These are phyloP conservation scores for Tetrapisispora phaffii DNA, from an alignment of 805 yeast genomes.

Conservation along the genomic window DNA sequence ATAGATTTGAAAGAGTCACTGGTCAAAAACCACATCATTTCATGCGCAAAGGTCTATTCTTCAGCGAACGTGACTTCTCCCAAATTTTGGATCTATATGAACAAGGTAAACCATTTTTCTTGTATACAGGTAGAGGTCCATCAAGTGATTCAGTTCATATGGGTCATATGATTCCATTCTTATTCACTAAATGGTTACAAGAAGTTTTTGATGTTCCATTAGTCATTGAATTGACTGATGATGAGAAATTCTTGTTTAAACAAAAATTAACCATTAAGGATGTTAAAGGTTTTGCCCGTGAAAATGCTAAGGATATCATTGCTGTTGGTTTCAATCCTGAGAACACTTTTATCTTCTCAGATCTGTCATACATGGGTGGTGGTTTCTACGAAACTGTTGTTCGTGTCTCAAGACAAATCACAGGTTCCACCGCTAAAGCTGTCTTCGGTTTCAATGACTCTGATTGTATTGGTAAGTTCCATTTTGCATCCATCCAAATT, in stretches of 20 bases:
- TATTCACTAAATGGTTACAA: slow-evolving; percentile 95
- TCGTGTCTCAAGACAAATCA: slow-evolving; percentile 84
- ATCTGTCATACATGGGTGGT: slow-evolving; percentile 85
- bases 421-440: slow-evolving; percentile 93
- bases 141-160: slow-evolving; percentile 88
- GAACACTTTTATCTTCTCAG: slow-evolving; percentile 92
- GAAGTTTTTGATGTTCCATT: slow-evolving; percentile 95
- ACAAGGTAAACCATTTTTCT: slow-evolving; percentile 87
- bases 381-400: slow-evolving; percentile 91
- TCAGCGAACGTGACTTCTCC: slow-evolving; percentile 76
- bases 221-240: slow-evolving; percentile 90
- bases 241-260: slow-evolving; percentile 92
- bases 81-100: slow-evolving; percentile 81
- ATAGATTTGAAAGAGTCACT: slow-evolving; percentile 68
- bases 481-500: slow-evolving; percentile 93
- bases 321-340: slow-evolving; percentile 91
- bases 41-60: slow-evolving; percentile 82
- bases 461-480: slow-evolving; percentile 88
- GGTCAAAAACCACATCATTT: slow-evolving; percentile 89
- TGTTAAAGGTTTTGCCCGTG: slow-evolving; percentile 67
- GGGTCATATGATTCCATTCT: slow-evolving; percentile 93
- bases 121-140: slow-evolving; percentile 97
- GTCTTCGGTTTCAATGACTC: slow-evolving; percentile 94
- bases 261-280: slow-evolving; percentile 81
- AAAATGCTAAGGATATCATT: slow-evolving; percentile 86